Base-by-base conservation (phyloP, 2,329 filamentous ascomycete genomes). In the Pezicula radicicola region DNA sequence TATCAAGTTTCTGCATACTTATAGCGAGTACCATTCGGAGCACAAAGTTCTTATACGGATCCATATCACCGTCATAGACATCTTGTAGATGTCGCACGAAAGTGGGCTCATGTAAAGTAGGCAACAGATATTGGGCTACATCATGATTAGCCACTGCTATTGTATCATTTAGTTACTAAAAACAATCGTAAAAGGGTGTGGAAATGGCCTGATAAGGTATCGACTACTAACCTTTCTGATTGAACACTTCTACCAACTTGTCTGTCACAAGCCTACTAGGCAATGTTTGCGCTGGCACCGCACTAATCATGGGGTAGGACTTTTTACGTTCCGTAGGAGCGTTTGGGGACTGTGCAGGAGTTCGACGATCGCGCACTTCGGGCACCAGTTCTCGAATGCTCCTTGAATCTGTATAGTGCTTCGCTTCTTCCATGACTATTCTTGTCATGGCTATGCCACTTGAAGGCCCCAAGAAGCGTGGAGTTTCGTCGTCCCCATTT, bases 391-490 rank as follows among this genome's bases (percentile, higher is more conserved):
- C 91, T 52, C 91, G 91, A 67, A 97, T 97, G 59, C 87, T 91
- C 69, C 91, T 89, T 5, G 91, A 88, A 63, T 94, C 88, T 25
- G 91, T 95, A 64, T 93, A 96, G 57, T 91, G 87, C 72, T 96
- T 97, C 49, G 93, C 93, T 70, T 96, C 85, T 68, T 97, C 92
- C 88, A 99, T 97, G 10, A 99, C 86, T 60, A 97, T 79, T 28
- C 93, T 85, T 12, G 92, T 96, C 75, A 97, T 96, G 65, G 91
- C 90, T 63, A 97, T 96, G 54, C 93, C 94, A 68, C 93, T 97
- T 46, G 92, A 96, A 3, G 94, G 89, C 0, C 94, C 94, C 3
- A 99, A 76, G 67, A 94, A 97, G 56, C 93, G 89, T 15, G 89
- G 85, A 1, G 82, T 86, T 70, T 97, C 93, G 67, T 96, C 91